These are phyloP conservation scores for Pichia sp. DNA, from an alignment of 1,139 yeast genomes.

Conservation along the genomic window DNA sequence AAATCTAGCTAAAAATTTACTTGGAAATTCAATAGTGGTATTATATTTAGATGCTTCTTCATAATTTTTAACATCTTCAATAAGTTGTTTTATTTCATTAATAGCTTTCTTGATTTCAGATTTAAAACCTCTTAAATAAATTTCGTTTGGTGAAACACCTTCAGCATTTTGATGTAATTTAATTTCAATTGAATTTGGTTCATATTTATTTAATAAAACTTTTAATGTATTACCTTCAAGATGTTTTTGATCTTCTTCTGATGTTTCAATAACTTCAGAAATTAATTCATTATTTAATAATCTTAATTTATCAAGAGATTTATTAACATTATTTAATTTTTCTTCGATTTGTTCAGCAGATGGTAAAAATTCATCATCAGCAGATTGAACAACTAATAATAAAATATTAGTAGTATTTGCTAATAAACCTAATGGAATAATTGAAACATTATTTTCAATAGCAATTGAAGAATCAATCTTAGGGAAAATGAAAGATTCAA, in stretches of 20 bases:
- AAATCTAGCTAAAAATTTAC: conserved; percentile 62
- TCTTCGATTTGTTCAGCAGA: conserved; percentile 41
- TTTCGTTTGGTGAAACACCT: conserved; percentile 45
- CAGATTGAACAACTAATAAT: conserved; percentile 40
- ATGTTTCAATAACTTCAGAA: conserved; percentile 46
- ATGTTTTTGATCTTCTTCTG: conserved; percentile 50
- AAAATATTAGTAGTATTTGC: conserved; percentile 36
- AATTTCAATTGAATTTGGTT: conserved; percentile 34
- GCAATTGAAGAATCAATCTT: conserved; percentile 46
- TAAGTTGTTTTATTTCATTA: conserved; percentile 46
- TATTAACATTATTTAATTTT: conserved; percentile 43
- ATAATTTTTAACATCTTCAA: conserved; percentile 61
- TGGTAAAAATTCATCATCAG: conserved; percentile 48
- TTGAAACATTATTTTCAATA: conserved; percentile 44
- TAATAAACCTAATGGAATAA: conserved; percentile 47
- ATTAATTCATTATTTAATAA: conserved; percentile 50
- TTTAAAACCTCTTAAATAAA: conserved; percentile 58
- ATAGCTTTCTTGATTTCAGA: conserved; percentile 48
- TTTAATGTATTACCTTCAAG: conserved; percentile 48
- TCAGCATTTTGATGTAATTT: conserved; percentile 37
- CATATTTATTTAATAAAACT: conserved; percentile 25
- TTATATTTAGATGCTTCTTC: conserved; percentile 53
- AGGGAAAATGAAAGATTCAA: conserved; percentile 60
- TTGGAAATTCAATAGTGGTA: conserved; percentile 55
- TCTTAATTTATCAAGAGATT: conserved; percentile 51